A percentile compares a stretch with the other conserved stretches of the same genome.
These are phyloP conservation scores for Testicularia cyperi DNA, from an alignment of 1,284 basidiomycete species.

Conservation along the genomic window DNA sequence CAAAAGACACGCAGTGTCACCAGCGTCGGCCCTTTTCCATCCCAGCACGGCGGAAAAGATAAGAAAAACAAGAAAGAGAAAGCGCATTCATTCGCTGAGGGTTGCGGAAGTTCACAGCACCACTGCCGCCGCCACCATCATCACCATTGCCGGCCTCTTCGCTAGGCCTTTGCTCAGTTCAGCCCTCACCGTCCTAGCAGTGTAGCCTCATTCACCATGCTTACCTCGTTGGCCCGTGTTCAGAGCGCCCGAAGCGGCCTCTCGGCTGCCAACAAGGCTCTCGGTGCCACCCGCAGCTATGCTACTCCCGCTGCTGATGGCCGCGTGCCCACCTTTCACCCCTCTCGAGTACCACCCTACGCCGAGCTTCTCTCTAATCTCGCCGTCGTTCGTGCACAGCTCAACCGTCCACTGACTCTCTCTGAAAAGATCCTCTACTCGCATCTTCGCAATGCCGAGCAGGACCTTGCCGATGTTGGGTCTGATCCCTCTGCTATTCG, in stretches of 20 bases:
- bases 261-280: slow-evolving; percentile 24
- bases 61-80: no score
- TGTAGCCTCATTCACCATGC: no score
- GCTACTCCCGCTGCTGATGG: slow-evolving; percentile 30
- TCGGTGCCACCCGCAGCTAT: slow-evolving; percentile 17
- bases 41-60: no score
- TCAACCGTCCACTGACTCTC: slow-evolving; percentile 83
- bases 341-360: slow-evolving; percentile 73
- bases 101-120: no score
- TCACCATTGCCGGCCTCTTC: no score
- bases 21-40: no score
- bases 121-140: no score
- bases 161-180: no score
- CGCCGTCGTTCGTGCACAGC: slow-evolving; percentile 70
- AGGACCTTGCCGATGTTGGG: slow-evolving; percentile 69
- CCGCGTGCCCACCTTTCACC: slow-evolving; percentile 45
- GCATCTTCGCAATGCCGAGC: slow-evolving; percentile 77
- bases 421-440: slow-evolving; percentile 98
- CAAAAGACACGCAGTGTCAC: no score
- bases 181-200: no score
- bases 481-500: slow-evolving; percentile 66
- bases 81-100: no score
- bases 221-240: slow-evolving; percentile 31
- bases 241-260: slow-evolving; percentile 26
- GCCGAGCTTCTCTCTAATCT: slow-evolving; percentile 74